Evolutionary conservation across 306 rosid genomes (phyloP).

Genomic region (Acmispon strigosus): DNA sequence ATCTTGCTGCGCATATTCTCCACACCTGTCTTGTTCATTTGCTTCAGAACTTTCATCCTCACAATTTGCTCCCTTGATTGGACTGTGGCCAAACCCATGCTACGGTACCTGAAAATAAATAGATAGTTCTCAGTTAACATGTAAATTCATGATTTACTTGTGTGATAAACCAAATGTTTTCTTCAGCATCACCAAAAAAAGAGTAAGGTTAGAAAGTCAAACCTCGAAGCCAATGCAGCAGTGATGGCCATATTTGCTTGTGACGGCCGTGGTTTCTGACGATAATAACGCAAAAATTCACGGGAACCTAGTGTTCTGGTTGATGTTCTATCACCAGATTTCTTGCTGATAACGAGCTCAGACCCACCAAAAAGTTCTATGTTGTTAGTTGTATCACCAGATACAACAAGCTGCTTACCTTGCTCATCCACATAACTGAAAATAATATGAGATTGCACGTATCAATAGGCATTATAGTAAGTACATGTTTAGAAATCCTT

Average conservation of each 20-base stretch:
- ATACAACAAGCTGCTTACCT: constrained; percentile 68
- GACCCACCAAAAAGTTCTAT: constrained; percentile 71
- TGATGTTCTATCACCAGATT: constrained; percentile 38
- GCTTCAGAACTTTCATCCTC: constrained; percentile 87
- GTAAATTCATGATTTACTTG: not conserved
- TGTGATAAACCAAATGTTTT: not conserved
- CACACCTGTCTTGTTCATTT: constrained; percentile 74
- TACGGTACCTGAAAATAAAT: constrained; percentile 58
- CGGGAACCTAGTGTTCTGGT: constrained; percentile 79
- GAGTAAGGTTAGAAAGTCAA: constrained; percentile 7
- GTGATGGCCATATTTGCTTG: constrained; percentile 46
- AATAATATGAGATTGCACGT: not conserved
- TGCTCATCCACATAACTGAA: constrained; percentile 64
- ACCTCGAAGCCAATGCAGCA: constrained; percentile 90
- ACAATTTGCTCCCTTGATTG: constrained; percentile 70
- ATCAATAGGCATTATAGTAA: not conserved
- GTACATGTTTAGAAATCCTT: too few relatives aligned
- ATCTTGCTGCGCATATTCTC: constrained; percentile 79
- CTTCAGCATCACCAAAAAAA: not conserved
- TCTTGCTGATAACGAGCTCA: constrained; percentile 67
- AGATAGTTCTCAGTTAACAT: not conserved
- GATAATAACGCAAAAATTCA: constrained; percentile 87
- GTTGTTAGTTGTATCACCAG: constrained; percentile 43
- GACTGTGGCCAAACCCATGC: constrained; percentile 92
- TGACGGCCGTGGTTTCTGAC: constrained; percentile 87